Evolutionary conservation across 2,329 filamentous ascomycete genomes (phyloP), one percentile per base, ranked within the genome.

Genomic region (Aspergillus jensenii): DNA sequence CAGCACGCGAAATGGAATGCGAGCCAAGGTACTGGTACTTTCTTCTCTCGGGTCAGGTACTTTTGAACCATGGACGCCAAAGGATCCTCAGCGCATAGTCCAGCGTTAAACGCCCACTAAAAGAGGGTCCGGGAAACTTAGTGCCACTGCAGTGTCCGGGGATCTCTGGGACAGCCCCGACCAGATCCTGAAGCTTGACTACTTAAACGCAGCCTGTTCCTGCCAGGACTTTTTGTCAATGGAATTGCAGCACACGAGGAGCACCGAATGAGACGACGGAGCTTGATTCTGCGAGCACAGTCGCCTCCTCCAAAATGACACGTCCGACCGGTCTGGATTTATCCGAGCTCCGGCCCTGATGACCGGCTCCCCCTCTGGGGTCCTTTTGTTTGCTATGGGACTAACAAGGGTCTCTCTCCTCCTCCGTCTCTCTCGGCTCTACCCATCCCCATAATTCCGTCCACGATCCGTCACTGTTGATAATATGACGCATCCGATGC

Each of bases 21-120:
- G 3, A 39, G 31, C 52, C 44, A 48, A 48, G 52, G 52, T 55
- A 55, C 52, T 23, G 35, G 52, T 55, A 55, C 52, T 55, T 55
- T 37, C 11, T 9, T 8, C 43, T 21, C 8, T 19, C 44, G 43
- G 52, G 12, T 19, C 17, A 12, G 35, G 52, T 55, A 55, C 52
- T 55, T 54, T 48, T 40, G 35, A 37, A 33, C 52, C 44, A 4
- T 48, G 43, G 21, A 40, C 52, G 44, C 19, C 52, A 19, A 37
- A 41, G 27, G 52, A 55, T 55, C 37, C 51, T 37, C 35, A 41
- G 25, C 37, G 44, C 33, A 41, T 48, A 5, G 41, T 35, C 31
- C 35, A 17, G 33, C 21, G 40, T 37, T 48, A 41, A 21, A 19
- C 44, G n/a, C 37, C 44, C 52, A 41, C 52, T 55, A 55, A 45